Evolutionary conservation across 202 grass and related monocot genomes (phyloP).

Genomic region (Schoenoplectus triqueter): DNA sequence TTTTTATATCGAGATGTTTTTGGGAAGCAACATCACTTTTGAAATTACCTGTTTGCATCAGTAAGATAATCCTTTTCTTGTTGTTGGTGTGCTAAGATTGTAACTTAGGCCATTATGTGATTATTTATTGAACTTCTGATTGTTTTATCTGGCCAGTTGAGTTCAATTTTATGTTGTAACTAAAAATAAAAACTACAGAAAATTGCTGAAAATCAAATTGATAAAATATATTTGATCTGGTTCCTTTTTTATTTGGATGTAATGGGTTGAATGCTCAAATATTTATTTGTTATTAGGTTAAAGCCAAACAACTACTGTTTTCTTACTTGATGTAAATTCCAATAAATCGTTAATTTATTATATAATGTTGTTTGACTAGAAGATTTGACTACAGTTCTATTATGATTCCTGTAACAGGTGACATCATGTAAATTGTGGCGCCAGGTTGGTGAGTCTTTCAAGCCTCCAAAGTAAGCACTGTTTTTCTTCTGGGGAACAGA

Average conservation of each 20-base stretch:
- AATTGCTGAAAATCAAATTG: constrained; percentile 16
- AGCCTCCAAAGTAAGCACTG: constrained; percentile 83
- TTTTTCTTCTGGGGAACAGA: constrained; percentile 10
- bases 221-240: neutral
- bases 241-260: neutral
- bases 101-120: neutral
- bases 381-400: constrained; percentile 13
- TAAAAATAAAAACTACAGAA: neutral
- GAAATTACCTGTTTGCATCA: neutral
- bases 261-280: neutral
- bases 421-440: constrained; percentile 97
- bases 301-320: neutral
- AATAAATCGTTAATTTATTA: neutral
- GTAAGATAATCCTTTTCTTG: neutral
- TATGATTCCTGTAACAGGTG: constrained; percentile 52
- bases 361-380: no score
- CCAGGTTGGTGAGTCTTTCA: constrained; percentile 98
- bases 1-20: no score
- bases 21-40: no score
- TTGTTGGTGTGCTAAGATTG: neutral
- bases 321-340: neutral
- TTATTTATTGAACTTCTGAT: neutral
- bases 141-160: neutral
- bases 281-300: neutral
- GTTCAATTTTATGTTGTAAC: neutral